Evolutionary conservation across 2,329 filamentous ascomycete species (phyloP).

Genomic region (Thielaviopsis ethacetica): DNA sequence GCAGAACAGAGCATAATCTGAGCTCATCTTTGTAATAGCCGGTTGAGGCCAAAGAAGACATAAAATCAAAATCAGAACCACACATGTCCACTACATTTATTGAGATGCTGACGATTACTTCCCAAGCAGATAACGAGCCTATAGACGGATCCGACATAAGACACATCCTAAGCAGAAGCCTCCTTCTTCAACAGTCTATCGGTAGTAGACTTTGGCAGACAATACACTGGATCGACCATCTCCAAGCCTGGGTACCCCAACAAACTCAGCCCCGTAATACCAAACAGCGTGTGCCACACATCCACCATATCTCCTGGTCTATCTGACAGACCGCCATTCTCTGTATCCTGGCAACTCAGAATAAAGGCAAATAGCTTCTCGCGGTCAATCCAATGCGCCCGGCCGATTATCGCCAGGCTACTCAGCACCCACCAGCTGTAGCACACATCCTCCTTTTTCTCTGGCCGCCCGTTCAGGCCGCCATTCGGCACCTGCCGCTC

Average conservation of each 20-base stretch:
- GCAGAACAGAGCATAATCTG: too few relatives aligned
- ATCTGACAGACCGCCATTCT: conserved; percentile 75
- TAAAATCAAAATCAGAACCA: too few relatives aligned
- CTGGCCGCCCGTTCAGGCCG: conserved; percentile 82
- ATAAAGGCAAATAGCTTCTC: conserved; percentile 69
- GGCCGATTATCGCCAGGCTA: conserved; percentile 75
- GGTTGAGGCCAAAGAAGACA: too few relatives aligned
- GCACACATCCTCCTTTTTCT: conserved; percentile 92
- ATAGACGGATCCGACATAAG: background rate
- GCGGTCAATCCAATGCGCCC: conserved; percentile 84
- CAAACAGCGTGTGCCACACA: conserved; percentile 90
- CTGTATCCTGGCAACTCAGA: conserved; percentile 70
- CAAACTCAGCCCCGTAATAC: conserved; percentile 73
- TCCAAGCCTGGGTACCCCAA: conserved; percentile 60
- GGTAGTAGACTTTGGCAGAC: conserved; percentile 54
- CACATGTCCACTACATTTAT: too few relatives aligned
- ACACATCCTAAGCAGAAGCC: background rate
- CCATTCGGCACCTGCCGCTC: conserved; percentile 79
- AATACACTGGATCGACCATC: conserved; percentile 77
- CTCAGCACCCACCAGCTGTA: conserved; percentile 99
- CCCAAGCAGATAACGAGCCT: background rate
- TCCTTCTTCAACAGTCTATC: conserved; percentile 27
- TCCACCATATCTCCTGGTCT: conserved; percentile 89
- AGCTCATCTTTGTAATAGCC: too few relatives aligned
- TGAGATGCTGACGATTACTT: too few relatives aligned